These are phyloP conservation scores for Monsonia emarginata DNA, from an alignment of 441 rosid genomes.

Conservation along the genomic window DNA sequence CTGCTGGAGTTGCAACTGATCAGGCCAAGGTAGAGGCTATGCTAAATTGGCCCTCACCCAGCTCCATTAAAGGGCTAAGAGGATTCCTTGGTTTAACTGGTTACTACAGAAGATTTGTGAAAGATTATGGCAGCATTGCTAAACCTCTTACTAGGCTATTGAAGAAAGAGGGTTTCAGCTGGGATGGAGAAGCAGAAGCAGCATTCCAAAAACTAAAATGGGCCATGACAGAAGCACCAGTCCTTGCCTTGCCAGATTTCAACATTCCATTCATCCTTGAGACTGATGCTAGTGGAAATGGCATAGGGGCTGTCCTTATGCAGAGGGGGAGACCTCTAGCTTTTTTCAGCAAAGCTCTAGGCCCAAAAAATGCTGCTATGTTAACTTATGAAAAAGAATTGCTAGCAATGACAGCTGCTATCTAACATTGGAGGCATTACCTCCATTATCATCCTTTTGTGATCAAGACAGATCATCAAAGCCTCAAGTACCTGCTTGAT, in stretches of 20 bases:
- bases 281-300: not conserved
- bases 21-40: not conserved
- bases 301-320: not conserved
- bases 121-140: not conserved
- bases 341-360: not conserved
- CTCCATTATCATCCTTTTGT: no score
- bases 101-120: not conserved
- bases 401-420: not conserved
- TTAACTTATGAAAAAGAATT: not conserved
- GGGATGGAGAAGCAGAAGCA: not conserved
- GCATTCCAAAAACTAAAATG: not conserved
- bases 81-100: slow-evolving; percentile 4
- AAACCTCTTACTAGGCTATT: not conserved
- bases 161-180: slow-evolving; percentile 1
- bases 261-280: not conserved
- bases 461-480: no score
- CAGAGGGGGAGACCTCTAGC: not conserved
- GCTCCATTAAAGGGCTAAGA: not conserved
- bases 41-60: not conserved
- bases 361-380: not conserved
- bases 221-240: not conserved
- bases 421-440: no score
- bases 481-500: no score
- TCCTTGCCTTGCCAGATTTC: not conserved
- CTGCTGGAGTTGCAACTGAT: not conserved